Evolutionary conservation across 2,329 filamentous ascomycete species (phyloP).

Genomic region (Dissoconium aciculare): DNA sequence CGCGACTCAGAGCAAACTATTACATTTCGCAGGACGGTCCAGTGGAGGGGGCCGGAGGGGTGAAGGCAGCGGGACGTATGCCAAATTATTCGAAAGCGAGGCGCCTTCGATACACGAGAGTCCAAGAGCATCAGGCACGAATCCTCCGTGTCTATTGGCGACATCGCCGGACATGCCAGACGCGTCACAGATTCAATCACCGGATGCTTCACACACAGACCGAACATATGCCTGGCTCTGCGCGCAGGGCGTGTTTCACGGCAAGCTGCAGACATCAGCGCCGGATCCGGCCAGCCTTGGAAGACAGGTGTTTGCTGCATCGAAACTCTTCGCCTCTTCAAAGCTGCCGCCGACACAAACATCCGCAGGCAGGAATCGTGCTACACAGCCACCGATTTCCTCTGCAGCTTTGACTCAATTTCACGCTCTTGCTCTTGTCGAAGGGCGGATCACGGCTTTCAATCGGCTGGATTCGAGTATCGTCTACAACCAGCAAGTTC

Average conservation of each 20-base stretch:
- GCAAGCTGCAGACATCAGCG: conserved; percentile 48
- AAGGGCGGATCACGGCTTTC: conserved; percentile 66
- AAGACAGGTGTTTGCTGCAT: conserved; percentile 59
- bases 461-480: conserved; percentile 76
- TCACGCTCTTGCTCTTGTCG: conserved; percentile 75
- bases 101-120: conserved; percentile 63
- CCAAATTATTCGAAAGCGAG: conserved; percentile 75
- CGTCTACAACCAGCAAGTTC: conserved; percentile 74
- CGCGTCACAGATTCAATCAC: conserved; percentile 24
- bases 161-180: conserved; percentile 59
- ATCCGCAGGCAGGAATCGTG: conserved; percentile 47
- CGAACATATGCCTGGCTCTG: conserved; percentile 82
- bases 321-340: conserved; percentile 60
- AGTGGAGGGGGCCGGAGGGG: conserved; percentile 53
- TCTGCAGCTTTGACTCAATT: conserved; percentile 82
- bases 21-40: conserved; percentile 64
- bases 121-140: conserved; percentile 41
- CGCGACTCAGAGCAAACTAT: conserved; percentile 59
- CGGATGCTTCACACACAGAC: no score
- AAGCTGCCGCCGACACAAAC: conserved; percentile 57
- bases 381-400: conserved; percentile 56
- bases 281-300: conserved; percentile 51
- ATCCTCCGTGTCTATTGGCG: conserved; percentile 48
- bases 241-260: conserved; percentile 73
- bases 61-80: conserved; percentile 74